Evolutionary conservation across 768 basidiomycete species (phyloP).

Genomic region (Myochromella boudieri): DNA sequence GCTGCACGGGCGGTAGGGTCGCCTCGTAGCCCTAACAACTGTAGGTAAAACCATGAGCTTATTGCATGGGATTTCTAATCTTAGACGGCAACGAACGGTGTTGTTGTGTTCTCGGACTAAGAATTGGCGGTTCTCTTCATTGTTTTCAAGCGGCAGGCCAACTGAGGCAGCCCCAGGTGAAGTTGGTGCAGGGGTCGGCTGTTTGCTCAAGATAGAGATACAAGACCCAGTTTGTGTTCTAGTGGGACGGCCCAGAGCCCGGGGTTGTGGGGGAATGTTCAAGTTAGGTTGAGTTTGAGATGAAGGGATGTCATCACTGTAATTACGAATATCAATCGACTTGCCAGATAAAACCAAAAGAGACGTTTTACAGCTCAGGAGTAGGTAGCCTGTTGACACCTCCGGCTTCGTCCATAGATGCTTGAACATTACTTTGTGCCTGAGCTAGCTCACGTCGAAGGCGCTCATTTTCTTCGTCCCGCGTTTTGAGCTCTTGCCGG

Average conservation of each 20-base stretch:
- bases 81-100: too few species aligned
- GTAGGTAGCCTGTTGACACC: slow-evolving; percentile 4
- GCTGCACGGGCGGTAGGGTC: slow-evolving; percentile 14
- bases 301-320: slow-evolving; percentile 6
- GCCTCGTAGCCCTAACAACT: slow-evolving; percentile 20
- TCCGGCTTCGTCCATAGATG: not conserved
- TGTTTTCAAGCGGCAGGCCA: not conserved
- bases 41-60: slow-evolving; percentile 6
- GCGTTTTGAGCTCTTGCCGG: slow-evolving; percentile 22
- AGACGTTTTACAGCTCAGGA: slow-evolving; percentile 7
- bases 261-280: slow-evolving; percentile 3
- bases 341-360: not conserved
- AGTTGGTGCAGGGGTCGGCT: slow-evolving; percentile 51
- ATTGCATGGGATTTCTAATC: too few species aligned
- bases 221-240: slow-evolving; percentile 49
- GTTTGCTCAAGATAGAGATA: slow-evolving; percentile 46
- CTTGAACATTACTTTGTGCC: not conserved
- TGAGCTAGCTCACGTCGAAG: slow-evolving; percentile 25
- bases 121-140: too few species aligned
- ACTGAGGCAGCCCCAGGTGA: slow-evolving; percentile 10
- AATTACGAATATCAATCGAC: too few species aligned
- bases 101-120: too few species aligned
- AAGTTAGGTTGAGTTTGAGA: slow-evolving; percentile 10
- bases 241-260: slow-evolving; percentile 19
- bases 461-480: slow-evolving; percentile 26